These are phyloP conservation scores for Colletotrichum plurivorum DNA, from an alignment of 2,329 filamentous ascomycete genomes.

Conservation along the genomic window DNA sequence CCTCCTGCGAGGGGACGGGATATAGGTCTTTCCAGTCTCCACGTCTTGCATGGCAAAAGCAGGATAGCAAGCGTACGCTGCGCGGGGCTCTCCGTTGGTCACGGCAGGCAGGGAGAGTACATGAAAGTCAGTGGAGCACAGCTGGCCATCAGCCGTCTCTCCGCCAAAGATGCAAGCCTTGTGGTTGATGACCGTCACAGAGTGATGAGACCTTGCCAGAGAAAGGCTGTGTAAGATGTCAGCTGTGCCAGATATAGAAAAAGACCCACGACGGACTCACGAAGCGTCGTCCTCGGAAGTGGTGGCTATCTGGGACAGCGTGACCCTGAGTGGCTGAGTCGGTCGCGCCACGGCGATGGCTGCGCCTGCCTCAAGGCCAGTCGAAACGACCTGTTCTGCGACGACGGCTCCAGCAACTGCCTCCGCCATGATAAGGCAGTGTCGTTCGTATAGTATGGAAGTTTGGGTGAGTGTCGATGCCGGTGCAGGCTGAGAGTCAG, in stretches of 20 bases:
- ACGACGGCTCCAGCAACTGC: constrained; percentile 54
- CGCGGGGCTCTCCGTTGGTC: constrained; percentile 46
- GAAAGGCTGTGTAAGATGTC: constrained; percentile 44
- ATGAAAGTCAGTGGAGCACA: constrained; percentile 66
- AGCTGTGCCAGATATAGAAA: background rate
- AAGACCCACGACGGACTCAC: constrained; percentile 42
- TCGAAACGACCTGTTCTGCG: constrained; percentile 57
- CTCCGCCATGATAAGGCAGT: constrained; percentile 52
- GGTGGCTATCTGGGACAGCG: constrained; percentile 61
- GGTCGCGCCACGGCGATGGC: constrained; percentile 64
- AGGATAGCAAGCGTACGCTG: constrained; percentile 50
- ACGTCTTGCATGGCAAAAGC: constrained; percentile 47
- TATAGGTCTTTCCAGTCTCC: constrained; percentile 46
- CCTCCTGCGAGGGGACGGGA: constrained; percentile 49
- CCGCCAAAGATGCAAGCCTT: constrained; percentile 71
- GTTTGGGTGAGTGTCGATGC: background rate
- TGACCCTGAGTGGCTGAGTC: constrained; percentile 65
- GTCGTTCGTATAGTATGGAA: background rate
- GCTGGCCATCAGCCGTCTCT: constrained; percentile 51
- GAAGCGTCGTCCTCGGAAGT: constrained; percentile 47
- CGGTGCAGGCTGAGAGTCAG: background rate
- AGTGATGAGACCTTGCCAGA: constrained; percentile 65
- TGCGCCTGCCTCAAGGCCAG: constrained; percentile 54
- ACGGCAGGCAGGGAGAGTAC: constrained; percentile 64
- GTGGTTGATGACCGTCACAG: constrained; percentile 65